A percentile compares a stretch with the other conserved stretches of the same genome.
These are phyloP conservation scores for Coemansia umbellata DNA, from an alignment of 192 early-diverging fungal genomes.

Conservation along the genomic window DNA sequence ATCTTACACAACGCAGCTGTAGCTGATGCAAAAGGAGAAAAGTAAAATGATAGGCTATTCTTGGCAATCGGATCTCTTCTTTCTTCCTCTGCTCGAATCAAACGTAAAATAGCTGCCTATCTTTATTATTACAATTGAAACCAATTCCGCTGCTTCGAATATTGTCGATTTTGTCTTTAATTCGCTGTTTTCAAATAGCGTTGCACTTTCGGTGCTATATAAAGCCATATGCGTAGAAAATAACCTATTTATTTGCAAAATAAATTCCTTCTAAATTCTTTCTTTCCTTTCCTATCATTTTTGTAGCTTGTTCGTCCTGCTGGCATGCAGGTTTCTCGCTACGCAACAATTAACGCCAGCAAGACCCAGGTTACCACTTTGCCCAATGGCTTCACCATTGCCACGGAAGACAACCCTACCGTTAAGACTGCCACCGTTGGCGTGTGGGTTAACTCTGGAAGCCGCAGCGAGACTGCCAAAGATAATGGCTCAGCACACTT, in stretches of 20 bases:
- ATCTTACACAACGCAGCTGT: not conserved
- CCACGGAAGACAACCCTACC: slow-evolving; percentile 75
- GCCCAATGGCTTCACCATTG: slow-evolving; percentile 78
- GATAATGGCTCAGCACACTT: slow-evolving; percentile 98
- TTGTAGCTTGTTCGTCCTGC: slow-evolving; percentile 43
- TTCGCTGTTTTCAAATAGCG: no score
- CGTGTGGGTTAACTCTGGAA: slow-evolving; percentile 87
- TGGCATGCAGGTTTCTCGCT: slow-evolving; percentile 43
- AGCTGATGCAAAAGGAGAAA: no score
- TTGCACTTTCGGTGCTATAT: no score
- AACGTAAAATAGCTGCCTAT: no score
- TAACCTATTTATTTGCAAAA: no score
- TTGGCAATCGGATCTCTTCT: not conserved
- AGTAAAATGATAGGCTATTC: not conserved
- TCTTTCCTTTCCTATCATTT: not conserved
- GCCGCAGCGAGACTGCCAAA: slow-evolving; percentile 71
- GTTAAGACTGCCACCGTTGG: slow-evolving; percentile 85
- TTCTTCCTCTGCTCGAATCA: not conserved
- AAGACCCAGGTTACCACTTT: slow-evolving; percentile 66
- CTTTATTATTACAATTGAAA: no score
- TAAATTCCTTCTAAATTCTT: no score
- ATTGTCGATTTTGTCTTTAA: no score
- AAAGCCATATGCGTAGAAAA: no score
- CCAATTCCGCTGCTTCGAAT: no score
- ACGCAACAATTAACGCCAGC: slow-evolving; percentile 35